These are phyloP conservation scores for Coprinopsis strossmayeri DNA, from an alignment of 768 basidiomycete genomes.

Conservation along the genomic window DNA sequence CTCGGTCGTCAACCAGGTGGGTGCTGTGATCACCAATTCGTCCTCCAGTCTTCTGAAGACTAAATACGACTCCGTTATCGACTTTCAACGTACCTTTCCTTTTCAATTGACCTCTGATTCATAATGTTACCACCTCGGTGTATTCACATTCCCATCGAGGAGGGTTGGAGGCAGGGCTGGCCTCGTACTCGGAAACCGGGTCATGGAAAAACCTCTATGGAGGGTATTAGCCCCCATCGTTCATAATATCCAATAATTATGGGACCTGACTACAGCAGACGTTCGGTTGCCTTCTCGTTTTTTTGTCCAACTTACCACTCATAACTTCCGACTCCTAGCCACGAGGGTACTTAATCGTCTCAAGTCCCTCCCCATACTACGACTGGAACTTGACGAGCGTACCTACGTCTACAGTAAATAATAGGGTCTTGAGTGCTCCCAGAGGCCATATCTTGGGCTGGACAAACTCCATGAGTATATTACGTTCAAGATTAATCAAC, in stretches of 20 bases:
- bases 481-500: background rate
- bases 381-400: constrained; percentile 29
- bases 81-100: background rate
- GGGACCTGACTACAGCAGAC: background rate
- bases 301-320: too few species aligned
- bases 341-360: constrained; percentile 15
- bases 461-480: constrained; percentile 23
- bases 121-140: too few species aligned
- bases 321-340: too few species aligned
- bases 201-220: constrained; percentile 9
- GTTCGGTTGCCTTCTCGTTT: too few species aligned
- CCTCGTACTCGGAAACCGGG: constrained; percentile 7
- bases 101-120: too few species aligned
- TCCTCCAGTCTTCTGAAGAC: constrained; percentile 4
- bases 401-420: constrained; percentile 21
- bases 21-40: constrained; percentile 20
- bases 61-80: constrained; percentile 16
- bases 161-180: constrained; percentile 11
- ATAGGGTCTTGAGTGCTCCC: constrained; percentile 19
- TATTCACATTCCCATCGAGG: background rate
- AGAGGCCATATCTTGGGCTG: constrained; percentile 27
- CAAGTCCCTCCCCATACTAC: constrained; percentile 17
- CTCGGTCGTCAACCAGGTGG: too few species aligned
- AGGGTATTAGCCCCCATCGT: constrained; percentile 12
- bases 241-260: background rate